Evolutionary conservation across 305 asterid genomes (phyloP), one percentile per base, ranked within the genome.

Genomic region (Striga hermonthica): DNA sequence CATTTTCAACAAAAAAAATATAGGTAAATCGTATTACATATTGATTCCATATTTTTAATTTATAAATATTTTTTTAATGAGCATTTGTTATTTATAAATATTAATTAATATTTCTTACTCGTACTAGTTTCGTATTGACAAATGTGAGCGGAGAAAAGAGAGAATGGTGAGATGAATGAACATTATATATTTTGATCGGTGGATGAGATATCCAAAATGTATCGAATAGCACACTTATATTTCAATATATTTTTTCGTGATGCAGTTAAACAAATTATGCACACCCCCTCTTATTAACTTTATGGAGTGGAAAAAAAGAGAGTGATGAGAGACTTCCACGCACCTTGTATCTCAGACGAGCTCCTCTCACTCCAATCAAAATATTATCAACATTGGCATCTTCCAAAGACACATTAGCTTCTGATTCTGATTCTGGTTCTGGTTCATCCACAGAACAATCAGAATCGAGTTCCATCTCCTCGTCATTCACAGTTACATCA

Each of bases 281-380:
- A 53, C 4, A 7, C 36, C 67, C 13, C 57, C 48, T 56, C 31
- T 7, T n/a, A 28, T 7, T 31, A 35, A 16, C 36, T 54, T 35
- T 16, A 68, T 22, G 70, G 28, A 56, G 6, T 31, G 28, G 55
- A 28, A 35, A 36, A 55, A 73, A 47, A 47, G 54, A 67, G 54
- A 48, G 6, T 47, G 47, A 57, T 14, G 38, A 48, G 13, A 73
- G 6, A 66, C 56, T 7, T 47, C 39, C 41, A 60, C 37, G n/a
- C 72, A 90, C 99, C 90, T 86, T 77, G 85, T 67, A 86, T 75
- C 89, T 82, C 69, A 83, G 76, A 78, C 72, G 95, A 73, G 62
- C 55, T 68, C 74, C 87, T 72, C 71, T 81, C 71, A 82, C 65
- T 66, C 95, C 99, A 52, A 93, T 79, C 82, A 88, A 69, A 61